phyloP scores from a whole-genome alignment of 2,329 filamentous ascomycete genomes.

The Leptographium wingfieldii region DNA sequence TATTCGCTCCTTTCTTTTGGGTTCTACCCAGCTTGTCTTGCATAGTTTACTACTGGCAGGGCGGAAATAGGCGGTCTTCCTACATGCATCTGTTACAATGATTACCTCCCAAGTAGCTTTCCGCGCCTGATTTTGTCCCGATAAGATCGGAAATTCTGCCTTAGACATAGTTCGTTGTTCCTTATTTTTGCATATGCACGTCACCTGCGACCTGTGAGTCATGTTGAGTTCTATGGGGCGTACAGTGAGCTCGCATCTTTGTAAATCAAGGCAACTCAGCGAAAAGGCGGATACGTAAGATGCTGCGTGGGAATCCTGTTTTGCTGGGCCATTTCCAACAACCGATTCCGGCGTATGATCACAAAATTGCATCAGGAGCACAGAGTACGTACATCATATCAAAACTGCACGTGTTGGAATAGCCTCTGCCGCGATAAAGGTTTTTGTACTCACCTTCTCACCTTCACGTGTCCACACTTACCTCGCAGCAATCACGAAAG shows the following conservation, averaged over 20 bases:
- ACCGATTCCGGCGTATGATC: too few species aligned
- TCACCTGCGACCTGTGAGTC: background rate
- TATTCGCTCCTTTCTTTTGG: slow-evolving; percentile 1
- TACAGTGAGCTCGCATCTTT: background rate
- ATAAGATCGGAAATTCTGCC: background rate
- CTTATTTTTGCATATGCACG: background rate
- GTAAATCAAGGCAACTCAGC: background rate
- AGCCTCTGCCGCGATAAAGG: too few species aligned
- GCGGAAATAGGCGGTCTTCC: background rate
- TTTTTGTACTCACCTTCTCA: too few species aligned
- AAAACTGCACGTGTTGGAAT: too few species aligned
- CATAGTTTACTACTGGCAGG: background rate
- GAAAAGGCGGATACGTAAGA: background rate
- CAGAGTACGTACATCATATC: too few species aligned
- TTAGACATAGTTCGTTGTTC: background rate
- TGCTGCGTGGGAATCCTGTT: background rate
- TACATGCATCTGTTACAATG: background rate
- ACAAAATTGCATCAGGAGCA: too few species aligned
- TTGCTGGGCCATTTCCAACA: background rate
- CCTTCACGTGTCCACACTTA: too few species aligned
- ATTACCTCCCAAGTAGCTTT: too few species aligned
- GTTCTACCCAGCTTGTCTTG: slow-evolving; percentile 3
- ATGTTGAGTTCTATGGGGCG: background rate
- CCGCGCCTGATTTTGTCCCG: background rate
- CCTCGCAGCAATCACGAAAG: background rate